Conservation (phyloP, 768 basidiomycete species). For the Auriscalpium orientale region DNA sequence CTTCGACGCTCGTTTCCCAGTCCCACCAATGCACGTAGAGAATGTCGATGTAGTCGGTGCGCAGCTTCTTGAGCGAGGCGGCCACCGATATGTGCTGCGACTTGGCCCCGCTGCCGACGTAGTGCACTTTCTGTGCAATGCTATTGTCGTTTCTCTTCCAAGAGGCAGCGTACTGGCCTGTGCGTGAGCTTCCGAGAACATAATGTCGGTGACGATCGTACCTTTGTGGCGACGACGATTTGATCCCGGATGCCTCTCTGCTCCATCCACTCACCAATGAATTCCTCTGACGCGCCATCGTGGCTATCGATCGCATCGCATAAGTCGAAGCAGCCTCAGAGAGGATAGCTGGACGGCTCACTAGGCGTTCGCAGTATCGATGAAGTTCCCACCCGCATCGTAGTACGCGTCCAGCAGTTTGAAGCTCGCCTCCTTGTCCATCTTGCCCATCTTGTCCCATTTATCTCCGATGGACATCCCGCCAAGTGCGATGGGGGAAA, state of each 20-base stretch:
- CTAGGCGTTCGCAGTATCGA: slow-evolving; percentile 32
- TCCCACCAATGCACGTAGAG: slow-evolving; percentile 52
- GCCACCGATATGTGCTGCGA: slow-evolving; percentile 25
- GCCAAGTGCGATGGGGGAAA: slow-evolving; percentile 31
- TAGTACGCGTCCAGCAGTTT: slow-evolving; percentile 33
- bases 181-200: neutral
- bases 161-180: slow-evolving; percentile 20
- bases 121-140: slow-evolving; percentile 30
- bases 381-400: slow-evolving; percentile 27
- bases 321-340: neutral
- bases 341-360: slow-evolving; percentile 1
- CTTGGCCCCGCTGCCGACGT: slow-evolving; percentile 34
- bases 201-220: neutral
- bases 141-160: slow-evolving; percentile 14
- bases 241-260: slow-evolving; percentile 28
- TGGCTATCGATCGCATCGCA: slow-evolving; percentile 6
- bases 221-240: slow-evolving; percentile 28
- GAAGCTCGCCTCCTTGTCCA: slow-evolving; percentile 29
- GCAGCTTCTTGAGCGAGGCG: slow-evolving; percentile 39
- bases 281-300: slow-evolving; percentile 23
- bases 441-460: slow-evolving; percentile 25
- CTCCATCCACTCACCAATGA: slow-evolving; percentile 37
- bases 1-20: slow-evolving; percentile 33
- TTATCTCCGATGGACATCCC: slow-evolving; percentile 33
- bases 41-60: slow-evolving; percentile 52